Conservation (phyloP, 148 eudicot genomes). For the Mesembryanthemum crystallinum region DNA sequence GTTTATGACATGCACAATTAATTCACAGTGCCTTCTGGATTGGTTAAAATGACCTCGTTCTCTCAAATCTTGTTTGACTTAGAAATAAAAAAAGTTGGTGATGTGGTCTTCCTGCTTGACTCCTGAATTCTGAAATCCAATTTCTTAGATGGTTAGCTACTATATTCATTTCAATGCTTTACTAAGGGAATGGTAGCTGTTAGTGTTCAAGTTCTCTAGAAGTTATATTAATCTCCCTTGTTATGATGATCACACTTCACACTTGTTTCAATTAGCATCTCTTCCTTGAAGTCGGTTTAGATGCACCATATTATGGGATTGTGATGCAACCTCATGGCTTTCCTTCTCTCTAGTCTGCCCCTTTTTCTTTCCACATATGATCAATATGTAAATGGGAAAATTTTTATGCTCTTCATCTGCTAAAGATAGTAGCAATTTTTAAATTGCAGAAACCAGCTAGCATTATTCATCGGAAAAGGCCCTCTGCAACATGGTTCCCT, state of each 20-base stretch:
- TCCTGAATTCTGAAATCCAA: no score
- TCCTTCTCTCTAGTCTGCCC: background rate
- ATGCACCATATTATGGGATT: background rate
- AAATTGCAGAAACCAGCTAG: slow-evolving; percentile 76
- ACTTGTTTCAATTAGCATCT: background rate
- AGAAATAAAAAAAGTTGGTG: no score
- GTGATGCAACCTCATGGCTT: background rate
- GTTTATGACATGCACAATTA: no score
- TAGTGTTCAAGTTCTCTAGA: no score
- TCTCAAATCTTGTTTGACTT: no score
- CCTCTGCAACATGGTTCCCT: slow-evolving; percentile 90
- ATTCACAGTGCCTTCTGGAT: no score
- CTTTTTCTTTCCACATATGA: background rate
- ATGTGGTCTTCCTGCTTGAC: no score
- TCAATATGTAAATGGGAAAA: background rate
- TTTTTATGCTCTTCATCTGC: background rate
- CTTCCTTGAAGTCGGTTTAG: background rate
- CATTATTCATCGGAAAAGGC: slow-evolving; percentile 68
- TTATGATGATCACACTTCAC: background rate
- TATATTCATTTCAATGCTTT: no score
- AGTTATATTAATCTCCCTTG: no score
- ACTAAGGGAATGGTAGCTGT: no score
- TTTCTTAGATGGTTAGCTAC: no score
- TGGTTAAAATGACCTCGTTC: no score
- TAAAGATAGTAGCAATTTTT: background rate